Evolutionary conservation across 805 yeast genomes (phyloP).

Genomic region (Komagataella pastoris): DNA sequence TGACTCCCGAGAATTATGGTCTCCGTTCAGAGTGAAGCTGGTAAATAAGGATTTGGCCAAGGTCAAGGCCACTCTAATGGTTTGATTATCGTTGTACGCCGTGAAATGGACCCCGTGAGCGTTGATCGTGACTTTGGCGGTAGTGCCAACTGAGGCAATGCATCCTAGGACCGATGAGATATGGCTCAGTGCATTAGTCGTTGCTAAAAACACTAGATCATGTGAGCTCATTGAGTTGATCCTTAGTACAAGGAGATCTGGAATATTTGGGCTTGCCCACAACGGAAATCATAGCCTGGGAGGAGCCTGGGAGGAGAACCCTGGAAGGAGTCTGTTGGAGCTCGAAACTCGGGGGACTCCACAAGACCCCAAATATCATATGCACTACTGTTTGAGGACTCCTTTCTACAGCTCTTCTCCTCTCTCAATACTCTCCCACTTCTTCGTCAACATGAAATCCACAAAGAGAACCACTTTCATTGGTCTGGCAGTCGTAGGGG

Average conservation of each 20-base stretch:
- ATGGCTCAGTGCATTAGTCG: slow-evolving; percentile 32
- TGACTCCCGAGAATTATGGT: background rate
- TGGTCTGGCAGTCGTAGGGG: background rate
- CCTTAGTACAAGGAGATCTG: background rate
- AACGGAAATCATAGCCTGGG: background rate
- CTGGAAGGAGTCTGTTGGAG: background rate
- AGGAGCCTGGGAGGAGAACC: background rate
- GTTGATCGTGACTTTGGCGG: slow-evolving; percentile 19
- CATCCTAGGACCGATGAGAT: slow-evolving; percentile 31
- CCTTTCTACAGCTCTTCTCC: background rate
- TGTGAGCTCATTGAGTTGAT: background rate
- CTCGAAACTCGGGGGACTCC: background rate
- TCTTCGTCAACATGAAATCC: background rate
- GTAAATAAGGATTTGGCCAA: background rate
- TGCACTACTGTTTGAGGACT: background rate
- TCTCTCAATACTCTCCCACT: background rate
- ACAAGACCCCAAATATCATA: background rate
- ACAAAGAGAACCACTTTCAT: background rate
- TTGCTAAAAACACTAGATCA: slow-evolving; percentile 15
- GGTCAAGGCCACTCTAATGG: background rate
- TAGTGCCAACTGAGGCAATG: slow-evolving; percentile 23
- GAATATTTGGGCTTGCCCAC: background rate
- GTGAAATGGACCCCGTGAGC: background rate
- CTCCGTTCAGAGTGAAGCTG: background rate
- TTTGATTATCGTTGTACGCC: background rate